Percentiles rank a stretch among this genome's conserved stretches.
These are phyloP conservation scores for Oryza officinalis DNA, from an alignment of 176 grass and related monocot species.

Conservation along the genomic window DNA sequence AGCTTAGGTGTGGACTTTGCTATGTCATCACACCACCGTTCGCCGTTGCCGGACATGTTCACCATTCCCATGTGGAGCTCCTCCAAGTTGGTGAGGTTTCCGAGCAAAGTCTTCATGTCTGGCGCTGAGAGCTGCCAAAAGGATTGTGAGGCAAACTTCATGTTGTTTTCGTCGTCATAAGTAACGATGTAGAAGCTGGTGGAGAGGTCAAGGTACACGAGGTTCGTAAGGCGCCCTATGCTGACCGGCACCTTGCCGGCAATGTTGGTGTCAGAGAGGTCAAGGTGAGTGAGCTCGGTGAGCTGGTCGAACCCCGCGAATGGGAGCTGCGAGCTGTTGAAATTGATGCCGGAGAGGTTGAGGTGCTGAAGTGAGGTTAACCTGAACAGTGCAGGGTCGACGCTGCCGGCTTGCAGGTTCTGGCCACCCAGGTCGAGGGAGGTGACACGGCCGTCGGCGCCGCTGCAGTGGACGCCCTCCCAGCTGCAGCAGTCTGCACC, in stretches of 20 bases:
- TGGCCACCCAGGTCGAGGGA: not conserved
- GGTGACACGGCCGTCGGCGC: not conserved
- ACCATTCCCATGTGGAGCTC: constrained; percentile 44
- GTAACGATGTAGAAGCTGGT: no score
- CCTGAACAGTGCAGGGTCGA: not conserved
- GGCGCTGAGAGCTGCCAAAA: constrained; percentile 8
- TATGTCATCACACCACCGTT: constrained; percentile 39
- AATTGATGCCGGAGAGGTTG: not conserved
- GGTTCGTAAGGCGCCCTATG: no score
- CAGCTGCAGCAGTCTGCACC: not conserved
- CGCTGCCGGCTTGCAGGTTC: not conserved
- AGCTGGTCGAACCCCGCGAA: no score
- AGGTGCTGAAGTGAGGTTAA: not conserved
- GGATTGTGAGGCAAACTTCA: no score
- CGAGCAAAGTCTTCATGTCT: constrained; percentile 10
- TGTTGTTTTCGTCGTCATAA: no score
- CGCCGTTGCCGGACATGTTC: constrained; percentile 24
- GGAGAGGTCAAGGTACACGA: no score
- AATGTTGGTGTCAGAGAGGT: no score
- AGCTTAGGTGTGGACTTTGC: constrained; percentile 37
- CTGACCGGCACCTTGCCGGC: no score
- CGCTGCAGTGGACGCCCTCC: not conserved
- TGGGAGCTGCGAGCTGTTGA: not conserved
- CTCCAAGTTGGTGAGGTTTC: constrained; percentile 45
- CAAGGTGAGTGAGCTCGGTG: no score